These are phyloP conservation scores for Plasmodium cynomolgi DNA, from an alignment of 169 alveolate genomes.

Conservation along the genomic window DNA sequence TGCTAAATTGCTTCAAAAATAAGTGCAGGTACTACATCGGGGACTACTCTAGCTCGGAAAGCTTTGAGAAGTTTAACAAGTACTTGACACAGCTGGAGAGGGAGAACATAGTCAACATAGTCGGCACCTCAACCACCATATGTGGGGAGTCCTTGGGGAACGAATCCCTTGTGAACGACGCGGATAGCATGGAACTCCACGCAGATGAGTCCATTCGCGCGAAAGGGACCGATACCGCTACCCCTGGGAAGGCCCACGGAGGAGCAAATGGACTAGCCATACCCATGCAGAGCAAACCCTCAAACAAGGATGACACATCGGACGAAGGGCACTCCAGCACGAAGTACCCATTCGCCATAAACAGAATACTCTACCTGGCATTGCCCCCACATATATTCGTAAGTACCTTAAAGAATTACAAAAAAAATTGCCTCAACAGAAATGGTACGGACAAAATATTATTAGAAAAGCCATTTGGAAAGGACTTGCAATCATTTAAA, in stretches of 20 bases:
- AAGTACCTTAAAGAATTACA: conserved; percentile 47
- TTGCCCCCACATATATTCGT: conserved; percentile 80
- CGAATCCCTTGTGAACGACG: background rate
- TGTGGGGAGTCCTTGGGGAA: background rate
- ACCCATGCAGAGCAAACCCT: background rate
- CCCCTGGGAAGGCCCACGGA: background rate
- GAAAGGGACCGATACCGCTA: background rate
- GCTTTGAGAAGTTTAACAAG: conserved; percentile 31
- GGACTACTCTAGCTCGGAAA: conserved; percentile 30
- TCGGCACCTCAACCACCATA: conserved; percentile 8
- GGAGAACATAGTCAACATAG: background rate
- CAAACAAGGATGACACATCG: background rate
- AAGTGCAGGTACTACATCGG: conserved; percentile 52
- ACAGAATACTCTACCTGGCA: conserved; percentile 79
- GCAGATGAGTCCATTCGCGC: background rate
- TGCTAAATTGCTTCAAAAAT: conserved; percentile 54
- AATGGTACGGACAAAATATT: conserved; percentile 80
- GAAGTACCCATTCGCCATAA: conserved; percentile 9
- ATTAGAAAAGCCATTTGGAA: conserved; percentile 83
- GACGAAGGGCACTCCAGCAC: background rate
- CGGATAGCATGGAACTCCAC: background rate
- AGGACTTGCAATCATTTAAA: conserved; percentile 77
- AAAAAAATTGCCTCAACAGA: conserved; percentile 21
- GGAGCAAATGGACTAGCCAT: background rate
- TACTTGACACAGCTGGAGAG: conserved; percentile 35